These are phyloP conservation scores for Penicillium atrosanguineum DNA, from an alignment of 495 filamentous ascomycete species.

Conservation along the genomic window DNA sequence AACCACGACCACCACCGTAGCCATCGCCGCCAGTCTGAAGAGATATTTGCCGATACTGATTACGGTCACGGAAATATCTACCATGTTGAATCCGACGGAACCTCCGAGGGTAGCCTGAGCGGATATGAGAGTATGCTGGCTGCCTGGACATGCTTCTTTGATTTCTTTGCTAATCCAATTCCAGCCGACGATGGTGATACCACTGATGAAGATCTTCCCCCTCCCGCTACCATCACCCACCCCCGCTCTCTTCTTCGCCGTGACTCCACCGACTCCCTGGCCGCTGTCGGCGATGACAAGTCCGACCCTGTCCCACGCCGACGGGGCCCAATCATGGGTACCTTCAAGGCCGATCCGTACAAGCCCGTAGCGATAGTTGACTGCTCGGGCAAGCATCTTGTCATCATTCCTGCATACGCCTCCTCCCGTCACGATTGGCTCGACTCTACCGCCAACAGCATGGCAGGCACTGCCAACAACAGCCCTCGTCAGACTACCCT, in stretches of 20 bases:
- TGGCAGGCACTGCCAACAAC: slow-evolving; percentile 50
- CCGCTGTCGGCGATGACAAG: slow-evolving; percentile 49
- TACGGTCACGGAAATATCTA: slow-evolving; percentile 49
- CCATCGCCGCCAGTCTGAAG: slow-evolving; percentile 43
- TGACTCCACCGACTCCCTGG: slow-evolving; percentile 48
- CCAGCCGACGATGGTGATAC: slow-evolving; percentile 79
- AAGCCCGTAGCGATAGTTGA: slow-evolving; percentile 75
- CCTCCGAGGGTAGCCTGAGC: slow-evolving; percentile 60
- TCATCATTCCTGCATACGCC: slow-evolving; percentile 58
- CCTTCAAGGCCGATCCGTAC: slow-evolving; percentile 53
- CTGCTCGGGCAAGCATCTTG: slow-evolving; percentile 65
- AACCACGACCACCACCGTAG: slow-evolving; percentile 42
- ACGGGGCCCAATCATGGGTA: slow-evolving; percentile 56
- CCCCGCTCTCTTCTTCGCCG: slow-evolving; percentile 57
- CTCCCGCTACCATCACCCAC: slow-evolving; percentile 51
- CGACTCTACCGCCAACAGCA: slow-evolving; percentile 48
- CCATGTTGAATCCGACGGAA: slow-evolving; percentile 51
- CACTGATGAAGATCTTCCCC: slow-evolving; percentile 76
- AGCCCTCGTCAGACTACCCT: slow-evolving; percentile 50
- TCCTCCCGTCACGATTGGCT: slow-evolving; percentile 50
- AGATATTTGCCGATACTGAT: slow-evolving; percentile 44
- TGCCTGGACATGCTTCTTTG: slow-evolving; percentile 10
- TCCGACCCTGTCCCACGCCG: slow-evolving; percentile 47
- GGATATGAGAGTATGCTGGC: slow-evolving; percentile 71
- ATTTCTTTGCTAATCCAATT: slow-evolving; percentile 51